Base-by-base conservation (phyloP, 140 eudicot species). In the Ambrosia hybrid region DNA sequence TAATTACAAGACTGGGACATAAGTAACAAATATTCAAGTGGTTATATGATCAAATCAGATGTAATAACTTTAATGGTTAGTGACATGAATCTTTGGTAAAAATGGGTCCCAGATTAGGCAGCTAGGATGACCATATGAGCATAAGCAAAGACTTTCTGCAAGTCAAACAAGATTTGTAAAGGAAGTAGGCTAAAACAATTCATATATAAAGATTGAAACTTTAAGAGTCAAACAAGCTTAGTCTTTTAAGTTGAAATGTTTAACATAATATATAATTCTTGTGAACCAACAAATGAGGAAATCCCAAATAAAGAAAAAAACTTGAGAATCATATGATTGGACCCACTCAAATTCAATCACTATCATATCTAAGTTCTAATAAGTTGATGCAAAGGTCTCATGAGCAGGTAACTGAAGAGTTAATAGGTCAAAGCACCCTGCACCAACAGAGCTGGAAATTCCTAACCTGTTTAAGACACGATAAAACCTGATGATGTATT, bases 81-180 rank as follows among this genome's bases (percentile, higher is more conserved):
- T 67, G 45, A 46, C 65, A 57, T 51, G 72, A 75, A 67, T 71
- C 41, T 73, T 73, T 70, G 79, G 72, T 60, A 60, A 37, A 68
- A 82, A 68, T 75, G 87, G 89, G 89, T 60, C 87, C 89, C 82
- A 59, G 45, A 66, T 82, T 73, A 78, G 85, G 86, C 75, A 74
- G 75, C 60, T 46, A 76, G 7, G 67, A 70, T 58, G 58, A 75
- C 46, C 72, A 67, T 51, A 65, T 57, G 71, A 57, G 74, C 68
- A 60, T 70, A 74, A 74, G 70, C 59, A 59, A 77, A 64, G 82
- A 70, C 80, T 76, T 78, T 75, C 63, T 51, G 56, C 57, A 77
- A 39, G 72, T 73, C 67, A 41, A 72, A 83, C 63, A 73, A 56
- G 68, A 72, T 12, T 14, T 45, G 57, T 49, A 57, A 65, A 53